Evolutionary conservation across 2,329 filamentous ascomycete genomes (phyloP).

Genomic region (Diaporthe destruens): DNA sequence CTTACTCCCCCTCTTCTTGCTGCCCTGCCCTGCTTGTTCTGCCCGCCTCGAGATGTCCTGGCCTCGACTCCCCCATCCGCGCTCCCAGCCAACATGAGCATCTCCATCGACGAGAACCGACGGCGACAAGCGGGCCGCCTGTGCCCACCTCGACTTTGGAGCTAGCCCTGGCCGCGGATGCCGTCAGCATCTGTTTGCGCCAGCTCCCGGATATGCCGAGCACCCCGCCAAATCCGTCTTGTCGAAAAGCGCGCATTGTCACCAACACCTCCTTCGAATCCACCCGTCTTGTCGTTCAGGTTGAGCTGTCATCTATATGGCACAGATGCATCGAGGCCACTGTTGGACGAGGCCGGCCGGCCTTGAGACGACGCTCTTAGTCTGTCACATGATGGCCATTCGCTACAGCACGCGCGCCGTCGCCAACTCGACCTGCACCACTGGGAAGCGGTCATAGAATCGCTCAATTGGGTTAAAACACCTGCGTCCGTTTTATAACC

Average conservation of each 20-base stretch:
- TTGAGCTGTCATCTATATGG: not conserved
- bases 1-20: not conserved
- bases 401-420: not conserved
- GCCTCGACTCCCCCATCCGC: not conserved
- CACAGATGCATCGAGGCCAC: no score
- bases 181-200: not conserved
- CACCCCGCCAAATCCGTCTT: not conserved
- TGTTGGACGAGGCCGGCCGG: not conserved
- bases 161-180: not conserved
- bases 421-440: no score
- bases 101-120: not conserved
- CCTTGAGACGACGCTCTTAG: no score
- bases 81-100: not conserved
- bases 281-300: not conserved
- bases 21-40: not conserved
- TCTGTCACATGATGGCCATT: not conserved
- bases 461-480: no score
- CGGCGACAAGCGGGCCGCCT: not conserved
- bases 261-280: not conserved
- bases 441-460: no score
- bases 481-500: no score
- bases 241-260: slow-evolving; percentile 4
- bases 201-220: slow-evolving; percentile 18
- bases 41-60: not conserved
- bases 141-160: not conserved